Percentiles rank a stretch among this genome's conserved stretches.
Evolutionary conservation across 805 yeast genomes (phyloP).

Genomic region (Candida orba): DNA sequence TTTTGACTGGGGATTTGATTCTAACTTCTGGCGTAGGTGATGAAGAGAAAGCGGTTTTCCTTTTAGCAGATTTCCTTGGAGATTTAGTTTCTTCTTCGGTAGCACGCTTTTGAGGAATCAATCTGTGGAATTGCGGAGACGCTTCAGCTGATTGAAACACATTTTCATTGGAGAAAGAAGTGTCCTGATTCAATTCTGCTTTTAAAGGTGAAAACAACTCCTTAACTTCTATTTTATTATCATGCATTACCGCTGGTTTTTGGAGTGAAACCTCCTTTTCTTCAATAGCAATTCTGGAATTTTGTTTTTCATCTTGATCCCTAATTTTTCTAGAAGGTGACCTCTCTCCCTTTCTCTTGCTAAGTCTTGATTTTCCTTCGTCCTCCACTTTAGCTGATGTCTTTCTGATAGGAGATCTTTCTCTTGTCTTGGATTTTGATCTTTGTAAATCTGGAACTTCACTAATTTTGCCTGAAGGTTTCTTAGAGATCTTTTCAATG

Average conservation of each 20-base stretch:
- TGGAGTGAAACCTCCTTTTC: slow-evolving; percentile 1
- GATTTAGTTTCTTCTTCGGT: slow-evolving; percentile 11
- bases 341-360: slow-evolving; percentile 3
- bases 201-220: slow-evolving; percentile 4
- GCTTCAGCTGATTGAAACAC: slow-evolving; percentile 26
- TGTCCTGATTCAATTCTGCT: slow-evolving; percentile 11
- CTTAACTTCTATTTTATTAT: not conserved
- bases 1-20: slow-evolving; percentile 18
- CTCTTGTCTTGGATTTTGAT: slow-evolving; percentile 1
- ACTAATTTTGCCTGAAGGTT: slow-evolving; percentile 1
- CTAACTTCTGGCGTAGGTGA: slow-evolving; percentile 17
- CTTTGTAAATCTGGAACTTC: slow-evolving; percentile 13
- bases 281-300: not conserved
- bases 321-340: not conserved
- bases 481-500: slow-evolving; percentile 6
- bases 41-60: slow-evolving; percentile 26
- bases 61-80: slow-evolving; percentile 7
- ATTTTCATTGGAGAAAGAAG: slow-evolving; percentile 28
- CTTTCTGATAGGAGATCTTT: slow-evolving; percentile 7
- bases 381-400: not conserved
- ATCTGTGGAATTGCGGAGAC: slow-evolving; percentile 16
- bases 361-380: not conserved
- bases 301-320: not conserved
- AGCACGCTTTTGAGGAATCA: slow-evolving; percentile 22
- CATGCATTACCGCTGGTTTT: too few species aligned